Conservation (phyloP, 495 filamentous ascomycete species). For the Emericellopsis terricola region DNA sequence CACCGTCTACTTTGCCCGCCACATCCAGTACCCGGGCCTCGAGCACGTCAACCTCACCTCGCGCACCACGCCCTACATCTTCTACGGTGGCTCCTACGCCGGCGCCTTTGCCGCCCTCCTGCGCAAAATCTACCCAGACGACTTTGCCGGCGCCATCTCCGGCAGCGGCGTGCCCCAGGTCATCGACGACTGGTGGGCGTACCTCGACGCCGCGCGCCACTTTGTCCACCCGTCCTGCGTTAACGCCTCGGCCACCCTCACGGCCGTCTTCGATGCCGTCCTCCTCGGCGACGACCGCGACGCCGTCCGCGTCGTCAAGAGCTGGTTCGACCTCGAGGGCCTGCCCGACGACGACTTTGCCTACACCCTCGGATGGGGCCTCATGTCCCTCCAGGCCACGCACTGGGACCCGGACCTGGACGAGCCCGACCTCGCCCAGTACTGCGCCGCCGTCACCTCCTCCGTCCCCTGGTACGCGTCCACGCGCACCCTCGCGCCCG, state of each 20-base stretch:
- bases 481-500: constrained; percentile 16
- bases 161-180: constrained; percentile 55
- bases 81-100: constrained; percentile 59
- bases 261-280: constrained; percentile 46
- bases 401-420: constrained; percentile 56
- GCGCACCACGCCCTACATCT: constrained; percentile 40
- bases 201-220: constrained; percentile 44
- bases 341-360: constrained; percentile 47
- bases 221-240: constrained; percentile 36
- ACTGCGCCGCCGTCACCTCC: constrained; percentile 40
- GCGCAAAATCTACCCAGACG: constrained; percentile 47
- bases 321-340: constrained; percentile 36
- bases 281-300: constrained; percentile 32
- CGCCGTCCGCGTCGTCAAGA: constrained; percentile 24
- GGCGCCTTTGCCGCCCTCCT: constrained; percentile 56
- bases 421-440: constrained; percentile 32
- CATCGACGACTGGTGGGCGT: constrained; percentile 55
- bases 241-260: constrained; percentile 32
- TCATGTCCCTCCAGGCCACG: constrained; percentile 37
- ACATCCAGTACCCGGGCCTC: constrained; percentile 47
- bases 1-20: constrained; percentile 49
- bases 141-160: constrained; percentile 50
- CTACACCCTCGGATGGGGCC: constrained; percentile 26
- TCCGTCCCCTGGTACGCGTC: constrained; percentile 25
- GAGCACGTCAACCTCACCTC: constrained; percentile 42